Evolutionary conservation across 441 rosid species (phyloP), one percentile per base, ranked within the genome.

Genomic region (Erysimum cheiri): DNA sequence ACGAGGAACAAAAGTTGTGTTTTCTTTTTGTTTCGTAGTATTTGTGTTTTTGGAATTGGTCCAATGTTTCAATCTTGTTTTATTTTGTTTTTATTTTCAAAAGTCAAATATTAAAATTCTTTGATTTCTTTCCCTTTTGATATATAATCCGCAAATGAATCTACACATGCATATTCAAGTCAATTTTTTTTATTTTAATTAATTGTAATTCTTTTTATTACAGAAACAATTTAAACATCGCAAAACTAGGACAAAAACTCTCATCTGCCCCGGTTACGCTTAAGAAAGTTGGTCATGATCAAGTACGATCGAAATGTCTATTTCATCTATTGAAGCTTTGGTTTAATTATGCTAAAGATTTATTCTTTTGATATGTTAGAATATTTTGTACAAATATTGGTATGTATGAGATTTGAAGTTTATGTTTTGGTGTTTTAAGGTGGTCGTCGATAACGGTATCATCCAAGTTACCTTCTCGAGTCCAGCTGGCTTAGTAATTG

Each of bases 361-460:
- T 50, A 4, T 60, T 41, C 13, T 31, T 22, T 13, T 40, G 28
- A 41, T 39, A 60, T 8, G 5, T 49, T 49, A 49, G 1, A 60
- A 29, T 12, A 29, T 14, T 28, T 40, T 5, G 36, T 61, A 28
- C 2, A 11, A 31, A 13, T 8, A 60, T 0, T 58, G 35, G 19
- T 37, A 1, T 37, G 4, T 11, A 47, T 26, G 31, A 47, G 31
- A 36, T 26, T 28, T 57, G 13, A 31, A 44, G 53, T 3, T 50
- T 37, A 4, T 4, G 33, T 26, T 49, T 17, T 78, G 12, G 67
- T 26, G 15, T 67, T 61, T 61, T 68, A 82, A 92, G 98, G 83
- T 90, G 32, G 72, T 80, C 40, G 73, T 87, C 76, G 85, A 85
- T 67, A 85, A 85, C 59, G 87, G 84, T 12, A 82, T 78, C n/a